Base-by-base conservation (phyloP, 176 grass and related monocot species). In the Neostapfia colusana region DNA sequence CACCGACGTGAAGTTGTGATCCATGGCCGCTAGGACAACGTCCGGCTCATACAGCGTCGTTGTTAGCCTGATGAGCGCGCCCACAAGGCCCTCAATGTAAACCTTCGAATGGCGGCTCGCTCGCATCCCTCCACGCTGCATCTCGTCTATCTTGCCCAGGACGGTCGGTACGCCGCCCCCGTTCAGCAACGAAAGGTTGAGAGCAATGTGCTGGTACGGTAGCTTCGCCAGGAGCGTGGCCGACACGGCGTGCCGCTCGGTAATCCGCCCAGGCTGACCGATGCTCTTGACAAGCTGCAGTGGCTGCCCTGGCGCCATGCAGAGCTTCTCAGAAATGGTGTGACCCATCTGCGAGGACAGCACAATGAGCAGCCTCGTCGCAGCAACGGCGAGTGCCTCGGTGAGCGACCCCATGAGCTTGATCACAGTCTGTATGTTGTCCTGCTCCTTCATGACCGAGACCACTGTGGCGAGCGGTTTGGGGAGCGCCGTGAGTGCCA, bases 71-170 rank as follows among this genome's bases (percentile, higher is more conserved):
- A 99, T 83, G 0, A 99, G 60, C 18, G 72, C 65, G 13, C 92
- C 96, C 6, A 90, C 87, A 1, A 95, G 87, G 17, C 91, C 96
- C 63, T 99, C 92, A 34, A 95, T 48, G 40, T 90, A 99, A 15
- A 50, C 68, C 82, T 69, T 95, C 0, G 87, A 70, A 12, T 95
- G 76, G 45, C 87, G 85, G 51, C 85, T 87, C 21, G 63, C 78
- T 43, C 83, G 74, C 64, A 65, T 43, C 71, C 87, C 89, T 0
- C 89, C 93, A 16, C 80, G 88, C 82, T 90, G 82, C 44, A 95
- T 90, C 40, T 86, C 91, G 15, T 88, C 87, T 42, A 99, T 95
- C 84, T 82, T 91, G 66, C 21, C 24, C 44, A 99, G 70, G 31
- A 92, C 45, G 10, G 67, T 76, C 21, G 81, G 66, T 48, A 92